Base-by-base conservation (phyloP, 805 yeast genomes). In the Candida schatavii region DNA sequence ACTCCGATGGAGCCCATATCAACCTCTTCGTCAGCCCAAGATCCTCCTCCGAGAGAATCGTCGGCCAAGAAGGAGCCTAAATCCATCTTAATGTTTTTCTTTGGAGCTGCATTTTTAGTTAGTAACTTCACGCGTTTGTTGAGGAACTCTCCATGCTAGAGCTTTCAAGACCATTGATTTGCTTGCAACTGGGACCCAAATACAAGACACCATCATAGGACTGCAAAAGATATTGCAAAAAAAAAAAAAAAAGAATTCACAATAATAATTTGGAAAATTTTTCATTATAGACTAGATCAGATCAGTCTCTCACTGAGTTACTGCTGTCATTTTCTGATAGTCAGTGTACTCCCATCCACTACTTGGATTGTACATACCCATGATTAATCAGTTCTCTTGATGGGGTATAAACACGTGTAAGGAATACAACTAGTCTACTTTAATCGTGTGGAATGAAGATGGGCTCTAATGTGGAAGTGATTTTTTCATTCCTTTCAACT, bases 1-100 rank as follows among this genome's bases (percentile, higher is more conserved):
- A 81, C 77, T 33, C 78, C 77, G 54, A 83, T 78, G 54, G 83
- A 73, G 45, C 74, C 72, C 64, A 83, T 72, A 66, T 85, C 93
- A 50, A 86, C 78, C 52, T 81, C 80, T 48, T 83, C 93, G 56
- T 87, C 95, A 37, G 89, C 93, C 95, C 96, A 87, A 25, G 88
- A 81, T 40, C 83, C 79, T 39, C 80, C 81, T 49, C 86, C 88
- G 52, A 81, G 77, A 31, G 83, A 64, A 40, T 81, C 85, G 66
- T 85, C 93, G 55, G 81, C 79, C 61, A 87, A 77, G 75, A 89
- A 89, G 65, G 90, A 80, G 61, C 81, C 83, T 68, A 89, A 78
- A 75, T 86, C 91, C 93, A 88, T 85, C 70, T 82, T 87, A 49
- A 75, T 74, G 45, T 71, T 75, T 59, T 81, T 82, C 64, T 81